A percentile compares a stretch with the other conserved stretches of the same genome.
These are phyloP conservation scores for Apiospora rasikravindrae DNA, from an alignment of 2,329 filamentous ascomycete species.

Conservation along the genomic window DNA sequence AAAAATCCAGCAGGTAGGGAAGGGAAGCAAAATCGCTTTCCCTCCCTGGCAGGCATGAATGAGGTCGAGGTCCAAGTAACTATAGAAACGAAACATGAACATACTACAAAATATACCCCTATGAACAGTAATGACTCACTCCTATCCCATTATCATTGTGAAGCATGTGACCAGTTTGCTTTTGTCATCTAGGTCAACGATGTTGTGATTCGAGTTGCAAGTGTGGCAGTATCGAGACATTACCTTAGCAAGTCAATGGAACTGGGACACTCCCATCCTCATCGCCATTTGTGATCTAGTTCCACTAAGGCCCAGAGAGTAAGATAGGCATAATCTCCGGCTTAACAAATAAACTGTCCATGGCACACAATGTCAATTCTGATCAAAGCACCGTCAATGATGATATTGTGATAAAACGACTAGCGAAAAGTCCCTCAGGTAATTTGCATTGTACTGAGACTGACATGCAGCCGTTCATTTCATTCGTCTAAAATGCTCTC, in stretches of 20 bases:
- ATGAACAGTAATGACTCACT: not conserved
- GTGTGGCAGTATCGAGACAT: not conserved
- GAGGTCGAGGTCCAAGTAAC: conserved; percentile 1
- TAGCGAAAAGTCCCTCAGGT: not conserved
- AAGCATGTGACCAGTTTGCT: not conserved
- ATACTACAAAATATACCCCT: conserved; percentile 17
- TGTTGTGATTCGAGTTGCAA: not conserved
- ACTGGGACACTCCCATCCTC: not conserved
- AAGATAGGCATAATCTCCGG: not conserved
- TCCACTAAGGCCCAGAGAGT: not conserved
- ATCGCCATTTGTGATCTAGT: not conserved
- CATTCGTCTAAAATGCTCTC: not conserved
- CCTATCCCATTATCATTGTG: not conserved
- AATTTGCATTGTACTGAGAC: not conserved
- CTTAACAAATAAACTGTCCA: not conserved
- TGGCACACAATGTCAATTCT: not conserved
- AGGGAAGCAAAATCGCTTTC: not conserved
- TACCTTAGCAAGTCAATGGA: not conserved
- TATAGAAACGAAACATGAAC: conserved; percentile 22
- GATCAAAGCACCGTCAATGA: no score
- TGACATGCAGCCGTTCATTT: not conserved
- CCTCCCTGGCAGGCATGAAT: not conserved
- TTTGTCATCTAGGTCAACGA: no score
- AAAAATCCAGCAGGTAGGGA: not conserved
- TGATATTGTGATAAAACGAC: no score